phyloP scores from a whole-genome alignment of 306 rosid species.

The Quercus robur region DNA sequence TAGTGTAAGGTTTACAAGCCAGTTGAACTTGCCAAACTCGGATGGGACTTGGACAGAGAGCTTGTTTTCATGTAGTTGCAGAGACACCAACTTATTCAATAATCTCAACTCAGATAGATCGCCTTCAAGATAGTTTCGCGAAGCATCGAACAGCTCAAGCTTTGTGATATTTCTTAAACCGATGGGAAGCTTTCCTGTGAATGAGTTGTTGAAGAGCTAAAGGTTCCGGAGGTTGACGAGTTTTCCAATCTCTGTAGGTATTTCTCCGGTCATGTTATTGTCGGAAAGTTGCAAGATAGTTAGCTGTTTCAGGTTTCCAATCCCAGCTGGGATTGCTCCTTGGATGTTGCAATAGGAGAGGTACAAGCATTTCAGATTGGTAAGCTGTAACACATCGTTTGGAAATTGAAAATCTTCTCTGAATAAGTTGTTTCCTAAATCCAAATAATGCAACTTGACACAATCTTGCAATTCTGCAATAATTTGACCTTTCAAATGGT shows the following conservation, averaged over 20 bases:
- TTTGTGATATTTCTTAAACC: slow-evolving; percentile 52
- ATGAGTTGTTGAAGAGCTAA: slow-evolving; percentile 45
- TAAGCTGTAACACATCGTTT: slow-evolving; percentile 33
- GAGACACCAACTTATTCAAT: slow-evolving; percentile 40
- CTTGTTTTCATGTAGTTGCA: slow-evolving; percentile 54
- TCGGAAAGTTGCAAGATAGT: slow-evolving; percentile 50
- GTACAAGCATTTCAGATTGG: slow-evolving; percentile 56
- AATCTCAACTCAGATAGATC: slow-evolving; percentile 53
- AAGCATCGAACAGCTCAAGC: slow-evolving; percentile 59
- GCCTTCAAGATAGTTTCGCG: slow-evolving; percentile 49
- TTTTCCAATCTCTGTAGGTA: slow-evolving; percentile 61
- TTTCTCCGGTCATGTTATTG: slow-evolving; percentile 51
- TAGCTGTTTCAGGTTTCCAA: slow-evolving; percentile 66
- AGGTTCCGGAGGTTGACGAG: slow-evolving; percentile 75
- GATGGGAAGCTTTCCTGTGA: slow-evolving; percentile 65
- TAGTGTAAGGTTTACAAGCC: slow-evolving; percentile 45
- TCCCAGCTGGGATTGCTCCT: slow-evolving; percentile 58
- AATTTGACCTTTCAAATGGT: slow-evolving; percentile 38
- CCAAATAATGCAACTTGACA: slow-evolving; percentile 46
- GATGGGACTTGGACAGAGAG: slow-evolving; percentile 61
- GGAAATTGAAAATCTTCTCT: slow-evolving; percentile 52
- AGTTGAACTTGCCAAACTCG: slow-evolving; percentile 69
- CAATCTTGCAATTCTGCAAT: slow-evolving; percentile 56
- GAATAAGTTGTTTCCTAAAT: slow-evolving; percentile 67
- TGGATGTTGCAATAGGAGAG: slow-evolving; percentile 52